Base-by-base conservation (phyloP, 176 grass and related monocot species). In the Raddia distichophylla region DNA sequence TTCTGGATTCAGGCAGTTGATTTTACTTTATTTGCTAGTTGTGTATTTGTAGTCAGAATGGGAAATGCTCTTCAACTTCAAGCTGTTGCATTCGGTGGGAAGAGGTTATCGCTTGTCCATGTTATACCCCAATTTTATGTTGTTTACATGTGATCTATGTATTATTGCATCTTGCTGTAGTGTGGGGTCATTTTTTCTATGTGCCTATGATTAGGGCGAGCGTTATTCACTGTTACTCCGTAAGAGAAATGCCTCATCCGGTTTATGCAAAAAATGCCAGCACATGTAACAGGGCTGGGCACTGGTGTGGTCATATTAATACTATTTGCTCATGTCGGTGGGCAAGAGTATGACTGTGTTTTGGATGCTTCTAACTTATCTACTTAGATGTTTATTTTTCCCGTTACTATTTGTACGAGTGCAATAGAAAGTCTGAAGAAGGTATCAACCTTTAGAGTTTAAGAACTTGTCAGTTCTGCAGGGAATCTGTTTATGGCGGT, bases 401-500 rank as follows among this genome's bases (percentile, higher is more conserved):
- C 16, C 22, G 47, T 6, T 17, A 9, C 18, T 3, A 58, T 80
- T 53, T 52, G 19, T 75, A 32, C 10, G 18, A 12, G 13, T 2
- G 7, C 34, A 12, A 10, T 12, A 14, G 73, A 18, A 71, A 64
- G 8, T 57, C 22, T 18, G 8, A 19, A 55, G 5, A 68, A 53
- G 14, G 6, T 64, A 7, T 51, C 6, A 44, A 10, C 8, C 2
- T 66, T 67, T 60, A 1, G n/a, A 32, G 53, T 37, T 47, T 50
- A 51, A 3, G 33, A 37, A 60, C 20, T 12, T 51, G 8, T 60
- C 66, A 19, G 14, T 45, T 81, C 47, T 22, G 71, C 43, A 64
- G 68, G 16, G 6, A 64, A 85, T 85, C 55, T 65, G 8, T 62
- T 57, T 81, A 57, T 60, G 53, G 33, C 15, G 20, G 47, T 75